Percentiles rank a stretch among this genome's conserved stretches.
phyloP scores from a whole-genome alignment of 192 early-diverging fungal species.

The Coemansia sp. region DNA sequence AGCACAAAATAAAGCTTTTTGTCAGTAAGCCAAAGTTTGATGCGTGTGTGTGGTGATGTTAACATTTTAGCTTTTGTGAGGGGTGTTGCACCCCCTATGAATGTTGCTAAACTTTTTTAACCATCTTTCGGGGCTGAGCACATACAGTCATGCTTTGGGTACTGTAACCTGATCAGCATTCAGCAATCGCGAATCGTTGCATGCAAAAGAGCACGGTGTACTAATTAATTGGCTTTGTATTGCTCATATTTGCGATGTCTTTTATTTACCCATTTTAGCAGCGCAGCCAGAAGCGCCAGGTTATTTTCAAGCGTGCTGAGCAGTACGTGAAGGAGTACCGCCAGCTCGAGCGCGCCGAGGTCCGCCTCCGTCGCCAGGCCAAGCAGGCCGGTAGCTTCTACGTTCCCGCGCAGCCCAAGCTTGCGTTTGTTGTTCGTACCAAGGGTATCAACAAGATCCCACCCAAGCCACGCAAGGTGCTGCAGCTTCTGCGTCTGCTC shows the following conservation, averaged over 20 bases:
- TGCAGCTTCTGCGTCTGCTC: constrained; percentile 97
- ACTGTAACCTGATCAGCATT: too few species aligned
- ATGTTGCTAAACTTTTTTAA: constrained; percentile 44
- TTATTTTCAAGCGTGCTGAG: constrained; percentile 99
- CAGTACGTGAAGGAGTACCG: constrained; percentile 98
- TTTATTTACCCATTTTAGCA: constrained; percentile 32
- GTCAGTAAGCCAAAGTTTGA: background rate
- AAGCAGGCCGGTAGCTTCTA: constrained; percentile 89
- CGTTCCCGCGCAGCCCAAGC: constrained; percentile 94
- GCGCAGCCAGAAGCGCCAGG: constrained; percentile 75
- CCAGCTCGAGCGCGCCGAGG: constrained; percentile 81
- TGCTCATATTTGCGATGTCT: background rate
- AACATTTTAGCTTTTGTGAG: constrained; percentile 21
- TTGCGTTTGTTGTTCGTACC: constrained; percentile 97
- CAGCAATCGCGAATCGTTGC: too few species aligned
- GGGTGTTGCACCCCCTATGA: constrained; percentile 54
- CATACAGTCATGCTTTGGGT: constrained; percentile 2
- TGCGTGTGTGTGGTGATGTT: constrained; percentile 50
- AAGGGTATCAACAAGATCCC: constrained; percentile 99
- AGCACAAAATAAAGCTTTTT: background rate
- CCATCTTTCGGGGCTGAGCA: constrained; percentile 87
- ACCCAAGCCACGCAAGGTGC: constrained; percentile 99
- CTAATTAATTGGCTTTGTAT: background rate
- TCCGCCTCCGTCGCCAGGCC: constrained; percentile 92
- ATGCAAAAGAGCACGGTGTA: too few species aligned